Conservation (phyloP, 495 filamentous ascomycete genomes). For the Lindgomyces ingoldianus region DNA sequence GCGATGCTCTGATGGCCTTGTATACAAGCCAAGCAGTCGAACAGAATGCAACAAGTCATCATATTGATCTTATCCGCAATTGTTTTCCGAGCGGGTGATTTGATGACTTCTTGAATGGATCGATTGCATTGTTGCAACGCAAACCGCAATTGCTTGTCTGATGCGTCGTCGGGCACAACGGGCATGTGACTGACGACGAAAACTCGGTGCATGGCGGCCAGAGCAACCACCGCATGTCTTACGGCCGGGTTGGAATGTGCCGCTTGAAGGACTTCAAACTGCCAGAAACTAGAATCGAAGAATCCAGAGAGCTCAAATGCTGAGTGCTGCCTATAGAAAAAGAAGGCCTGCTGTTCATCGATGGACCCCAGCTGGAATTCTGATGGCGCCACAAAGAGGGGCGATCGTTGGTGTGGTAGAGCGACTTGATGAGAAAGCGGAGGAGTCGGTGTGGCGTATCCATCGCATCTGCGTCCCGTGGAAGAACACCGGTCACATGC, state of each 20-base stretch:
- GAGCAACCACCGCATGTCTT: slow-evolving; percentile 48
- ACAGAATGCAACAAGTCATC: slow-evolving; percentile 26
- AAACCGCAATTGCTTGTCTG: slow-evolving; percentile 27
- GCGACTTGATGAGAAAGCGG: not conserved
- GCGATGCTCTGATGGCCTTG: slow-evolving; percentile 32
- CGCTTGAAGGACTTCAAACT: slow-evolving; percentile 45
- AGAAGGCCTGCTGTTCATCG: slow-evolving; percentile 46
- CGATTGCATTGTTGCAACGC: slow-evolving; percentile 31
- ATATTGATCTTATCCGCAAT: slow-evolving; percentile 24
- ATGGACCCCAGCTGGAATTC: slow-evolving; percentile 1
- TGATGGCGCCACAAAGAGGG: not conserved
- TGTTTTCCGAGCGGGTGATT: slow-evolving; percentile 1
- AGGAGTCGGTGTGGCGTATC: slow-evolving; percentile 15
- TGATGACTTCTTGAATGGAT: slow-evolving; percentile 26
- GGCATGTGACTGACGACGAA: slow-evolving; percentile 9
- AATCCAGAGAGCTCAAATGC: slow-evolving; percentile 46
- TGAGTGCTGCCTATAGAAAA: slow-evolving; percentile 45
- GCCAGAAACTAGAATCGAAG: slow-evolving; percentile 50
- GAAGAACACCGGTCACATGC: slow-evolving; percentile 29
- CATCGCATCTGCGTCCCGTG: slow-evolving; percentile 34
- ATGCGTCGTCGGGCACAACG: slow-evolving; percentile 28
- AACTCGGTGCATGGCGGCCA: slow-evolving; percentile 44
- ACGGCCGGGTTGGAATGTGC: slow-evolving; percentile 46
- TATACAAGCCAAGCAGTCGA: slow-evolving; percentile 28
- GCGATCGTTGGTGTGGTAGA: not conserved